These are phyloP conservation scores for Ganoderma multipileum DNA, from an alignment of 1,284 basidiomycete species.

Conservation along the genomic window DNA sequence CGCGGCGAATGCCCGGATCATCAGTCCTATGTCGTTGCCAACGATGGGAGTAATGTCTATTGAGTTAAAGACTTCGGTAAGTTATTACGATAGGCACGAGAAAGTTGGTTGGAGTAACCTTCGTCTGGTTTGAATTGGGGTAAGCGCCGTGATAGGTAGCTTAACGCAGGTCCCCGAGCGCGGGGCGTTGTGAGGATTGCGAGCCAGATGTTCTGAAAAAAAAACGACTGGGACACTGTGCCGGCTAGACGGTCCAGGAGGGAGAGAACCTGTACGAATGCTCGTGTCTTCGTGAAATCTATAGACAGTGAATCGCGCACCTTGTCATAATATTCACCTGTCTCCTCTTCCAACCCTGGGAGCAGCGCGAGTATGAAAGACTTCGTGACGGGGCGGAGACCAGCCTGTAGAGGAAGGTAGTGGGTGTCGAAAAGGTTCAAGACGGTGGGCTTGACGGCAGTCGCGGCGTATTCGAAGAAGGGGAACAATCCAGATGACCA, in stretches of 20 bases:
- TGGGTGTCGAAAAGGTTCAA: slow-evolving; percentile 89
- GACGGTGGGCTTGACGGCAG: slow-evolving; percentile 88
- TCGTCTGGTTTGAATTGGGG: slow-evolving; percentile 73
- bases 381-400: slow-evolving; percentile 90
- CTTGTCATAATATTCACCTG: slow-evolving; percentile 96
- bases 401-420: slow-evolving; percentile 87
- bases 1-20: slow-evolving; percentile 91
- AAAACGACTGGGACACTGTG: slow-evolving; percentile 86
- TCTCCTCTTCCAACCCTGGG: slow-evolving; percentile 95
- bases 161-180: slow-evolving; percentile 87
- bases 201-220: slow-evolving; percentile 95
- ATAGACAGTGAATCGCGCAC: slow-evolving; percentile 46
- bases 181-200: slow-evolving; percentile 91
- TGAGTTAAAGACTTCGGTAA: slow-evolving; percentile 21
- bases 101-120: slow-evolving; percentile 48
- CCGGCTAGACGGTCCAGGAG: slow-evolving; percentile 86
- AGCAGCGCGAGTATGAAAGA: slow-evolving; percentile 93
- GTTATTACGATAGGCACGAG: neutral
- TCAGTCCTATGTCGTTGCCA: slow-evolving; percentile 88
- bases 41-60: slow-evolving; percentile 77
- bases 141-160: slow-evolving; percentile 84
- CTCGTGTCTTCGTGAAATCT: slow-evolving; percentile 37
- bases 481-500: slow-evolving; percentile 98
- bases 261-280: slow-evolving; percentile 81
- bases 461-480: slow-evolving; percentile 98